These are phyloP conservation scores for Penicillium sp. DNA, from an alignment of 2,329 filamentous ascomycete species.

Conservation along the genomic window DNA sequence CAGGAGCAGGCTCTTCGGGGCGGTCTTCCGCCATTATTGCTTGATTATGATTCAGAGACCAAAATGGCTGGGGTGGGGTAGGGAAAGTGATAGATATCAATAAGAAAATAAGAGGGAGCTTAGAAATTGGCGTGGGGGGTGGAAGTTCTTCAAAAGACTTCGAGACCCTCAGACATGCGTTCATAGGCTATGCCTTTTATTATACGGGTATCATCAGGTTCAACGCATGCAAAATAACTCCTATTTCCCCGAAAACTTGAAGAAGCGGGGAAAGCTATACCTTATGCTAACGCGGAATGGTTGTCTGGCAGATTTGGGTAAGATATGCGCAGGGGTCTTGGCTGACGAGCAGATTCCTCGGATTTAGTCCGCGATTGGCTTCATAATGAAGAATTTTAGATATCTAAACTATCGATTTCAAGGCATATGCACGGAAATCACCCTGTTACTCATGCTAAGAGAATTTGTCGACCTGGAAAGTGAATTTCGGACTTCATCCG, in stretches of 20 bases:
- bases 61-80: neutral
- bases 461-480: too few relatives aligned
- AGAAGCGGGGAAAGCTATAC: conserved; percentile 17
- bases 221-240: neutral
- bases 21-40: conserved; percentile 14
- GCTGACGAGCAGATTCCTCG: conserved; percentile 12
- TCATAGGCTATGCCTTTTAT: neutral
- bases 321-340: conserved; percentile 7
- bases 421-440: neutral
- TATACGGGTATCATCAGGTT: neutral
- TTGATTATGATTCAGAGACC: neutral
- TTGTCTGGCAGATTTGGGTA: conserved; percentile 1
- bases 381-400: neutral
- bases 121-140: neutral
- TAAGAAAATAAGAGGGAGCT: neutral
- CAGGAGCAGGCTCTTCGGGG: conserved; percentile 5
- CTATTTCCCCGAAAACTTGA: conserved; percentile 7
- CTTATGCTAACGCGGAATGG: conserved; percentile 4
- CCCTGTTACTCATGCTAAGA: neutral
- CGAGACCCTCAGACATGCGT: too few relatives aligned
- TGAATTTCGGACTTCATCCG: conserved; percentile 3
- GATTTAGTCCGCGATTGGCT: conserved; percentile 3
- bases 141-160: neutral
- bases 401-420: neutral
- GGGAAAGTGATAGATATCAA: neutral